A percentile compares a stretch with the other conserved stretches of the same genome.
Conservation (phyloP, 495 filamentous ascomycete genomes). For the Penicillium argentinense region DNA sequence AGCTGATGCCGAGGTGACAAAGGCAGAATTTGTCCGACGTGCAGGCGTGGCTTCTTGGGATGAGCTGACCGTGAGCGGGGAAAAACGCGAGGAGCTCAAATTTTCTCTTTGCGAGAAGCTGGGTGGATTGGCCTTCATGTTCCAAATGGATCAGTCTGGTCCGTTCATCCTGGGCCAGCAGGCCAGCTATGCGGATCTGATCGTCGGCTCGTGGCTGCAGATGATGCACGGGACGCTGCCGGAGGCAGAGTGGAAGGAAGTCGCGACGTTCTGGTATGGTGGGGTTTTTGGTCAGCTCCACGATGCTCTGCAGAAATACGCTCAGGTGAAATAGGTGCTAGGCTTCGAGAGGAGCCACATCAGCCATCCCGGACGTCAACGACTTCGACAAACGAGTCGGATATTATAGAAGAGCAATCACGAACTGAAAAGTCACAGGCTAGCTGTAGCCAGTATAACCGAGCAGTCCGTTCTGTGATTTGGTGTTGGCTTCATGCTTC, state of each 20-base stretch:
- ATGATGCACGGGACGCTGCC: slow-evolving; percentile 40
- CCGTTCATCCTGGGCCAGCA: slow-evolving; percentile 50
- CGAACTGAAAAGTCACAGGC: too few species aligned
- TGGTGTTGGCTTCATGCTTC: too few species aligned
- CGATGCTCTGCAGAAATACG: slow-evolving; percentile 42
- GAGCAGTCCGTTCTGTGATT: too few species aligned
- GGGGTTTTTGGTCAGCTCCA: slow-evolving; percentile 47
- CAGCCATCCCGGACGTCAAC: too few species aligned
- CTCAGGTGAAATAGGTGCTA: slow-evolving; percentile 22
- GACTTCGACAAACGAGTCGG: too few species aligned
- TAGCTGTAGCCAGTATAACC: too few species aligned
- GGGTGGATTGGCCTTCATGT: slow-evolving; percentile 43
- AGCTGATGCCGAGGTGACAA: slow-evolving; percentile 34
- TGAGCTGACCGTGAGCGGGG: slow-evolving; percentile 41
- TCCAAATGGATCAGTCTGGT: slow-evolving; percentile 36
- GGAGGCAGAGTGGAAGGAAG: slow-evolving; percentile 49
- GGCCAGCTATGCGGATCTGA: slow-evolving; percentile 58
- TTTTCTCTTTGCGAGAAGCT: slow-evolving; percentile 38
- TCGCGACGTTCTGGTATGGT: slow-evolving; percentile 51
- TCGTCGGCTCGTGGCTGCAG: slow-evolving; percentile 61
- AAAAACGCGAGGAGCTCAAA: slow-evolving; percentile 38
- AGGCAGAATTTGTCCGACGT: slow-evolving; percentile 48
- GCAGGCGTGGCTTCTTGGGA: slow-evolving; percentile 47
- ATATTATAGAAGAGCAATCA: too few species aligned
- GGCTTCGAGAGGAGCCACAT: background rate